A percentile compares a stretch with the other conserved stretches of the same genome.
These are phyloP conservation scores for Corchorus capsularis DNA, from an alignment of 345 rosid genomes.

Conservation along the genomic window DNA sequence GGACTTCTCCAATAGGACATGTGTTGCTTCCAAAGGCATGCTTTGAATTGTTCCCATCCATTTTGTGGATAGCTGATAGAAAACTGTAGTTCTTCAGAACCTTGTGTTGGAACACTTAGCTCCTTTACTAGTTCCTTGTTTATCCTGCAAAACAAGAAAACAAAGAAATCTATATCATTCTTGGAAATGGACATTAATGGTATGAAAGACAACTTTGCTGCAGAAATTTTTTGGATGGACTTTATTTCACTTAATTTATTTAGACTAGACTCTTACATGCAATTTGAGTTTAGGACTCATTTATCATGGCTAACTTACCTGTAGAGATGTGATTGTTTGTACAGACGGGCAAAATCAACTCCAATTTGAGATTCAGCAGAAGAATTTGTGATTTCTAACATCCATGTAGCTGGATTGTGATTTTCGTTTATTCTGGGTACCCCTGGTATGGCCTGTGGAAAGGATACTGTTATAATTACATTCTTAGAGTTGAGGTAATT, in stretches of 20 bases:
- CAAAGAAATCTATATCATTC: too few relatives aligned
- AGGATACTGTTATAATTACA: too few relatives aligned
- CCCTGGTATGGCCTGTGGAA: conserved; percentile 33
- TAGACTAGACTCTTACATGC: too few relatives aligned
- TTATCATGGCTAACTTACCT: conserved; percentile 27
- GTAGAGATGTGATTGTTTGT: conserved; percentile 34
- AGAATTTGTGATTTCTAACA: conserved; percentile 42
- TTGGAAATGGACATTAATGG: background rate
- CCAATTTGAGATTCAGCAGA: conserved; percentile 35
- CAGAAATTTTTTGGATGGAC: background rate
- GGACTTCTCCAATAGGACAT: conserved; percentile 68
- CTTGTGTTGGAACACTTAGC: conserved; percentile 33
- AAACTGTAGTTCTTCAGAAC: conserved; percentile 31
- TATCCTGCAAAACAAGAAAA: conserved; percentile 4
- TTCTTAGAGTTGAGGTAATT: too few relatives aligned
- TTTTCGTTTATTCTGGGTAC: conserved; percentile 44
- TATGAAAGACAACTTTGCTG: background rate
- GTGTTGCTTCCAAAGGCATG: conserved; percentile 65
- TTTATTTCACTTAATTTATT: too few relatives aligned
- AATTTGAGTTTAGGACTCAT: background rate
- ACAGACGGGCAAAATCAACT: conserved; percentile 34
- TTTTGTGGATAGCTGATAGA: conserved; percentile 39
- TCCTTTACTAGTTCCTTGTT: conserved; percentile 23
- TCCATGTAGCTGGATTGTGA: conserved; percentile 61
- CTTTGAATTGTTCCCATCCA: conserved; percentile 48